Evolutionary conservation across 2,329 filamentous ascomycete genomes (phyloP), one percentile per base, ranked within the genome.

Genomic region (Fusarium napiforme): DNA sequence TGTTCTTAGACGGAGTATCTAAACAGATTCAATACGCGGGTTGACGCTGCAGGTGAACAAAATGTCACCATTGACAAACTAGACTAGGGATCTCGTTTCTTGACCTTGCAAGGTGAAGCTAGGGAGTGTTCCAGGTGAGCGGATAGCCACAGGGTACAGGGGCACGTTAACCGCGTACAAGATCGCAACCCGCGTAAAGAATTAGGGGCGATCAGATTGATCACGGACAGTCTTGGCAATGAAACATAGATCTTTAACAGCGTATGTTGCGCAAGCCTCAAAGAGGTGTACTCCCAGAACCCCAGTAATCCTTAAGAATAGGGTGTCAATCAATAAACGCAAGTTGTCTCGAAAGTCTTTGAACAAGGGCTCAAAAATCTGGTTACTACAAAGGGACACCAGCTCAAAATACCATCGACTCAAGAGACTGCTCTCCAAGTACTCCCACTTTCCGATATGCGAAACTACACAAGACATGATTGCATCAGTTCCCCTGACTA

Each of bases 401-500:
- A 7, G 8, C 23, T 28, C 10, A 19, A 10, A 8, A 12, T 6
- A 46, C 9, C 1, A 18, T 11, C 18, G 19, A 12, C 9, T 18
- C 14, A 30, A 47, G 4, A 49, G 19, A 30, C 4, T 4, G 28
- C 46, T 30, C 2, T 4, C 9, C 9, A 50, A 19, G n/a, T 2
- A 19, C n/a, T 26, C 30, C 30, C 47, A 52, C 30, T 10, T 36
- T 36, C 47, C 47, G 30, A 52, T 2, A 52, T 1, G 8, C 16
- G 6, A 52, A 26, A 36, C 47, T 0, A 26, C 30, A 10, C 3
- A 36, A 11, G 5, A 11, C 1, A 7, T 1, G 7, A 10, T 9
- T 19, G 16, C 3, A 26, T 19, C n/a, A 15, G 10, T 5, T 1
- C 19, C 50, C 23, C 34, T 39, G 34, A 39, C 23, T 2, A n/a